Evolutionary conservation across 768 basidiomycete species (phyloP), one percentile per base, ranked within the genome.

Genomic region (Termitomyces sp.): DNA sequence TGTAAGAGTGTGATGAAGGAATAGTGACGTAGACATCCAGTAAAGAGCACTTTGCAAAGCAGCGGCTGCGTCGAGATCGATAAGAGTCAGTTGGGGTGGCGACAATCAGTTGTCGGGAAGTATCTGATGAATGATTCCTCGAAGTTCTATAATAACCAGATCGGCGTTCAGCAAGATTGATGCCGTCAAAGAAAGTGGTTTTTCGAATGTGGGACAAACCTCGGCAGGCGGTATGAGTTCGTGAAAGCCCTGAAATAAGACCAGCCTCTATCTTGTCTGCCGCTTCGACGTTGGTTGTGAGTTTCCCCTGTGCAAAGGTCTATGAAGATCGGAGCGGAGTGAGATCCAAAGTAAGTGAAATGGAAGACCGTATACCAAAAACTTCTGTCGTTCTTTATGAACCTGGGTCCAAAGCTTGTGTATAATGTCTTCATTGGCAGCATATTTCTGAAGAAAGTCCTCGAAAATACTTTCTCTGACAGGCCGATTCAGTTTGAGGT

Each of bases 361-460:
- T 39, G 39, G 13, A 48, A 30, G 6, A 26, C 24, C 26, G n/a
- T 48, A 54, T 58, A 65, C 67, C 53, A 55, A n/a, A 40, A 68
- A 47, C 46, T 65, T 68, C 57, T 67, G 60, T 30, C 62, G 66
- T 51, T 67, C 66, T 27, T 64, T 58, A 22, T 60, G 60, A 40
- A 68, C 56, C 40, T 67, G 67, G 27, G 34, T 55, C 63, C 64
- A 65, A 27, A 68, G 53, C 33, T 59, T 59, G 34, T 64, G 64
- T 12, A 68, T 68, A 13, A n/a, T 56, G 37, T 68, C 67, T 55
- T 68, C 67, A 44, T 59, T 61, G n/a, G 62, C 53, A n/a, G 67
- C 67, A 33, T 68, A 68, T 44, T 64, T 62, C 27, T 58, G 58
- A 33, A 62, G 49, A 48, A 67, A 68, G 3, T 65, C 63, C 10